Evolutionary conservation across 2,329 filamentous ascomycete species (phyloP).

Genomic region (Dothistroma pini): DNA sequence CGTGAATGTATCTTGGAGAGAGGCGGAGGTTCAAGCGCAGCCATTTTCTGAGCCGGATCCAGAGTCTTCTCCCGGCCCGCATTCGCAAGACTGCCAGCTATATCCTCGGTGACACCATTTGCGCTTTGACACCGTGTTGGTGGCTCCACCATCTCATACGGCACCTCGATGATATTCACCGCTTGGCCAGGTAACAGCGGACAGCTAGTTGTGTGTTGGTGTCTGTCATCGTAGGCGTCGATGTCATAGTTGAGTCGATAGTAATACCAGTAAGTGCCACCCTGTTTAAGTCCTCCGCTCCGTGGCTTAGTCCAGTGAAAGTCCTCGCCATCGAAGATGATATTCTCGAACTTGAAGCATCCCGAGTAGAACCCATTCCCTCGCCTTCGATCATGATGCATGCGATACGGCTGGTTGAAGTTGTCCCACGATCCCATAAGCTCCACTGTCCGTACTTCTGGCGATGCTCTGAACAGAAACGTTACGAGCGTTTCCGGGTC

Average conservation of each 20-base stretch:
- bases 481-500: conserved; percentile 38
- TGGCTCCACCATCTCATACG: conserved; percentile 53
- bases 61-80: conserved; percentile 24
- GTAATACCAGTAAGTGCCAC: conserved; percentile 94
- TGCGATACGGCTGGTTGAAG: conserved; percentile 71
- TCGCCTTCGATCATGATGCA: conserved; percentile 75
- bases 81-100: conserved; percentile 24
- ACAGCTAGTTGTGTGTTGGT: conserved; percentile 73
- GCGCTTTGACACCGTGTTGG: conserved; percentile 31
- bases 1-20: conserved; percentile 30
- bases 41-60: conserved; percentile 29
- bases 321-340: conserved; percentile 72
- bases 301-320: conserved; percentile 54
- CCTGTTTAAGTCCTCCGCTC: conserved; percentile 83
- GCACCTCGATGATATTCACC: conserved; percentile 80
- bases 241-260: conserved; percentile 77
- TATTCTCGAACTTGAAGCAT: conserved; percentile 79
- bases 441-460: conserved; percentile 65
- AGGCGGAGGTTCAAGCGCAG: conserved; percentile 29
- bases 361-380: conserved; percentile 78
- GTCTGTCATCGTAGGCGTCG: conserved; percentile 69
- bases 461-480: conserved; percentile 38
- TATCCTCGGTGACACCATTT: conserved; percentile 21
- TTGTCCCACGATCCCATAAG: conserved; percentile 95
- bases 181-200: conserved; percentile 84